Percentiles rank a stretch among this genome's conserved stretches.
Evolutionary conservation across 2,329 filamentous ascomycete species (phyloP).

Genomic region (Arthrobotrys sphaeroides): DNA sequence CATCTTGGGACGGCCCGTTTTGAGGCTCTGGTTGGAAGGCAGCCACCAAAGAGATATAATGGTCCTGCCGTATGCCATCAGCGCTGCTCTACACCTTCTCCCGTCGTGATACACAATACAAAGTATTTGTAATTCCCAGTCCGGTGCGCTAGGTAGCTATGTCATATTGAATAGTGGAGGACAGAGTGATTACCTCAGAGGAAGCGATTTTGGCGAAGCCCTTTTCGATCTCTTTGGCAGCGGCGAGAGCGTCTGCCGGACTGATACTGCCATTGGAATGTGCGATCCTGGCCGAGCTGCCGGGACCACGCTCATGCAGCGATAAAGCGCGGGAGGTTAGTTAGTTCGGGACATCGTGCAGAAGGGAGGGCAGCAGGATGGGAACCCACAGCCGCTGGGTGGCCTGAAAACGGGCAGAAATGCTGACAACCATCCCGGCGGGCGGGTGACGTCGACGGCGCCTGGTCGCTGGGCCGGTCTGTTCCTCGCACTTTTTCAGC

Average conservation of each 20-base stretch:
- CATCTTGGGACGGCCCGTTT: not conserved
- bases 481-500: too few relatives aligned
- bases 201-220: conserved; percentile 30
- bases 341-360: not conserved
- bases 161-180: not conserved
- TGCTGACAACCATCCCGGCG: conserved; percentile 30
- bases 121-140: not conserved
- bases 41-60: conserved; percentile 42
- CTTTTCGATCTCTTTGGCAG: conserved; percentile 47
- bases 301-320: not conserved
- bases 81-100: not conserved
- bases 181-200: conserved; percentile 33
- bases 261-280: conserved; percentile 16
- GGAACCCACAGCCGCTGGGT: conserved; percentile 33
- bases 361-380: not conserved
- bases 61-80: conserved; percentile 21
- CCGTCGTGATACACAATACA: too few relatives aligned
- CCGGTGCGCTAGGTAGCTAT: too few relatives aligned
- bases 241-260: conserved; percentile 25
- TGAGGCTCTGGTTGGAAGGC: conserved; percentile 40
- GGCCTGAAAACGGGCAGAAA: conserved; percentile 47
- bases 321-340: not conserved
- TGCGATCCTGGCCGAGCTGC: conserved; percentile 37
- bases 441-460: not conserved
- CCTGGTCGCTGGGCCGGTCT: too few relatives aligned